These are phyloP conservation scores for Paraphaeosphaeria minitans DNA, from an alignment of 2,329 filamentous ascomycete genomes.

Conservation along the genomic window DNA sequence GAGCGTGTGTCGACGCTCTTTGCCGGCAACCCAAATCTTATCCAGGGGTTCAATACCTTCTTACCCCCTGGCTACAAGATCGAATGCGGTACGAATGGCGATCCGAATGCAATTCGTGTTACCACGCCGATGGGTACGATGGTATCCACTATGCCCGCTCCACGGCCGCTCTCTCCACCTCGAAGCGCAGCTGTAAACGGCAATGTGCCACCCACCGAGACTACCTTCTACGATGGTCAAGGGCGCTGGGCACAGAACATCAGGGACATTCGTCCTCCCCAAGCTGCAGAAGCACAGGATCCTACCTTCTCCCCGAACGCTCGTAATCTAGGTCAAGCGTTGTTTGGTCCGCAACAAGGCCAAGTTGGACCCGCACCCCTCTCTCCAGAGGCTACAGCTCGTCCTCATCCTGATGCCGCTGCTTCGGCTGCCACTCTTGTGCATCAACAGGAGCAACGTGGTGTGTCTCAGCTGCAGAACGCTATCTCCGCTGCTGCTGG, in stretches of 20 bases:
- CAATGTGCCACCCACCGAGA: constrained; percentile 50
- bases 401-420: constrained; percentile 43
- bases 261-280: constrained; percentile 21
- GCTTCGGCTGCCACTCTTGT: constrained; percentile 52
- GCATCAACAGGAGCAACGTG: constrained; percentile 69
- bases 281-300: constrained; percentile 43
- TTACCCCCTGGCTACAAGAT: constrained; percentile 94
- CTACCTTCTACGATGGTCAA: constrained; percentile 43
- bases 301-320: constrained; percentile 52
- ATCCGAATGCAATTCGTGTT: constrained; percentile 94
- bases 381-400: constrained; percentile 44
- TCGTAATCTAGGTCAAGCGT: constrained; percentile 47
- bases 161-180: constrained; percentile 52
- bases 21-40: constrained; percentile 90
- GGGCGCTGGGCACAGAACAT: constrained; percentile 47
- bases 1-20: constrained; percentile 95
- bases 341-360: constrained; percentile 44
- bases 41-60: constrained; percentile 98
- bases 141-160: constrained; percentile 77
- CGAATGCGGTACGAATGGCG: constrained; percentile 90
- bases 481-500: constrained; percentile 65
- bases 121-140: constrained; percentile 98
- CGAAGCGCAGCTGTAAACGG: constrained; percentile 61
- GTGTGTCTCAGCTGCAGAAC: constrained; percentile 69
- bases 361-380: constrained; percentile 40